phyloP scores from a whole-genome alignment of 1,284 basidiomycete species.

The Irpex sp. region DNA sequence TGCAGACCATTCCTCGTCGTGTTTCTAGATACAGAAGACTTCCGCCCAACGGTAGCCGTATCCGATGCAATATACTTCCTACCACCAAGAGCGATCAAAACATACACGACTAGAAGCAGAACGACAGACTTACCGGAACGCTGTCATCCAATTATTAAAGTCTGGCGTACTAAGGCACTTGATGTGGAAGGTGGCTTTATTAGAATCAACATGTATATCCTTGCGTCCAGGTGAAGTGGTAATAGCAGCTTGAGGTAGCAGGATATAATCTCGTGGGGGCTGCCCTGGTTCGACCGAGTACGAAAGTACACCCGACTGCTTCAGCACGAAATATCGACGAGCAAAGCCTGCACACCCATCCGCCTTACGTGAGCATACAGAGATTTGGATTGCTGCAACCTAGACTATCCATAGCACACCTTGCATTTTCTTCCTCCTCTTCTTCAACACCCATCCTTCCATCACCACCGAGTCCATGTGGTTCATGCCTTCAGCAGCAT shows the following conservation, averaged over 20 bases:
- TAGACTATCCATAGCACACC: slow-evolving; percentile 37
- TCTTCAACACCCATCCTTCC: slow-evolving; percentile 78
- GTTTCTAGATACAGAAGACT: slow-evolving; percentile 35
- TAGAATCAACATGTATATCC: slow-evolving; percentile 76
- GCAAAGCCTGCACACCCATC: slow-evolving; percentile 58
- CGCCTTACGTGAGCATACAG: background rate
- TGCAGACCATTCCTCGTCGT: slow-evolving; percentile 24
- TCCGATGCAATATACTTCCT: slow-evolving; percentile 55
- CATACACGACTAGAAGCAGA: background rate
- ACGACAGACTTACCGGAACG: slow-evolving; percentile 51
- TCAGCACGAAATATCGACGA: slow-evolving; percentile 69
- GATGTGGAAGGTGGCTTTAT: slow-evolving; percentile 71
- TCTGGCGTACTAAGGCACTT: slow-evolving; percentile 67
- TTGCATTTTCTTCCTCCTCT: slow-evolving; percentile 80
- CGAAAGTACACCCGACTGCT: slow-evolving; percentile 60
- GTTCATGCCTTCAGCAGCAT: background rate
- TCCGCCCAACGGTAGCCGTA: slow-evolving; percentile 36
- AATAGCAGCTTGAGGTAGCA: slow-evolving; percentile 65
- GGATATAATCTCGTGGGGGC: slow-evolving; percentile 64
- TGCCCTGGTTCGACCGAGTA: slow-evolving; percentile 73
- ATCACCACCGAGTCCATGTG: slow-evolving; percentile 31
- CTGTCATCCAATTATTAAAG: slow-evolving; percentile 68
- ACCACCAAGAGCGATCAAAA: background rate
- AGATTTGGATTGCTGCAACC: background rate
- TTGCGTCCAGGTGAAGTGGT: slow-evolving; percentile 61